These are phyloP conservation scores for Petrea volubilis DNA, from an alignment of 257 asterid genomes.

Conservation along the genomic window DNA sequence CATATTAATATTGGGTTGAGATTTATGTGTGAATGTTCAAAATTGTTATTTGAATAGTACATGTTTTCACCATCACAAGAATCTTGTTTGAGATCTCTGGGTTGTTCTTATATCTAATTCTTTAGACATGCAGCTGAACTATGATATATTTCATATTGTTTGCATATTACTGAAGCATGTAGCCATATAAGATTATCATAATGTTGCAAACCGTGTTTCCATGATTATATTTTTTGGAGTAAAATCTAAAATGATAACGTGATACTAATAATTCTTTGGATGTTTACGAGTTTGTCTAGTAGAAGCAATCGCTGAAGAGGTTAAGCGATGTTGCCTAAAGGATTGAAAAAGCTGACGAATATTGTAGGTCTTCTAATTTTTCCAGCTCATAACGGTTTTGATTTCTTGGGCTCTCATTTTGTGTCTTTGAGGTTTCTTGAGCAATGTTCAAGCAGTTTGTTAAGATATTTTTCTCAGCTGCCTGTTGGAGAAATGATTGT, in stretches of 20 bases:
- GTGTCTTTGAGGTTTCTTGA: not conserved
- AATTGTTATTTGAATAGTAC: not conserved
- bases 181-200: not conserved
- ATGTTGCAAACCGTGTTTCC: constrained; percentile 8
- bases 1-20: constrained; percentile 11
- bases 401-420: not conserved
- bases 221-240: not conserved
- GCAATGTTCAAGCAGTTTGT: not conserved
- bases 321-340: constrained; percentile 2
- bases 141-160: constrained; percentile 10
- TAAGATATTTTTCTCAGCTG: not conserved
- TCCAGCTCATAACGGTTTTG: not conserved
- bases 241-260: not conserved
- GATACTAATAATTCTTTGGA: not conserved
- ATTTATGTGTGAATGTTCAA: constrained; percentile 9
- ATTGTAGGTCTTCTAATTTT: not conserved
- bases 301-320: not conserved
- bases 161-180: constrained; percentile 5
- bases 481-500: not conserved
- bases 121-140: constrained; percentile 11
- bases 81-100: not conserved
- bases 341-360: not conserved
- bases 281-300: not conserved
- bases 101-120: constrained; percentile 7
- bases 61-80: not conserved